Base-by-base conservation (phyloP, 73 alveolate genomes). In the Durusdinium trenchii region DNA sequence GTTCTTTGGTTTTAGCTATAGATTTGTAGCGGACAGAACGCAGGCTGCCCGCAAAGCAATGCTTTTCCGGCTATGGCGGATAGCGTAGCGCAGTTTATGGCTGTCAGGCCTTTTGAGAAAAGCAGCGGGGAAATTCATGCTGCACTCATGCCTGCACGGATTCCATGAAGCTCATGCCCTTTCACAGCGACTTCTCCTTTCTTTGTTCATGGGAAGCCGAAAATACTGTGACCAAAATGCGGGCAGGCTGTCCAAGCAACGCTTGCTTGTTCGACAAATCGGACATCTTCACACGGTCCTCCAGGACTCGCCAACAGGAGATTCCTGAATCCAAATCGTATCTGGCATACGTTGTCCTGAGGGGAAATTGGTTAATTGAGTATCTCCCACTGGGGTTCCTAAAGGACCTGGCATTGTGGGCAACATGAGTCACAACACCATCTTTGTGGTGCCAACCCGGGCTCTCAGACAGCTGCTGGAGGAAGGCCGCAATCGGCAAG, bases 371-470 rank as follows among this genome's bases (percentile, higher is more conserved):
- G 51, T 69, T 16, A 26, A 48, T 46, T 7, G 4, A 6, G 38
- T n/a, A 69, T 3, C 82, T 6, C 6, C 51, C 82, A 69, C 51
- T 30, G 2, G 82, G 82, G 6, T 46, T 35, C 50, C 82, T 69
- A n/a, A 35, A 69, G 5, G 82, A 69, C 82, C 38, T 69, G 82
- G 82, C 82, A 6, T 20, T 4, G 6, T 69, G 32, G 50, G 82
- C 47, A 2, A 69, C 82, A n/a, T 69, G 32, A 48, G 38, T 69
- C 50, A 69, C 82, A 14, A 69, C 82, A 6, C 82, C 82, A 32
- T 69, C 50, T 26, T 48, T 69, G 23, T 69, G 82, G 82, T 69
- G 82, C 82, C 82, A 69, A 26, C 82, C 82, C 3, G 82, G 82
- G 82, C 82, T 69, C 12, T 28, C 20, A n/a, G 51, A 6, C 50